A percentile compares a stretch with the other conserved stretches of the same genome.
phyloP scores from a whole-genome alignment of 208 protist species.

The Novymonas esmeraldas region DNA sequence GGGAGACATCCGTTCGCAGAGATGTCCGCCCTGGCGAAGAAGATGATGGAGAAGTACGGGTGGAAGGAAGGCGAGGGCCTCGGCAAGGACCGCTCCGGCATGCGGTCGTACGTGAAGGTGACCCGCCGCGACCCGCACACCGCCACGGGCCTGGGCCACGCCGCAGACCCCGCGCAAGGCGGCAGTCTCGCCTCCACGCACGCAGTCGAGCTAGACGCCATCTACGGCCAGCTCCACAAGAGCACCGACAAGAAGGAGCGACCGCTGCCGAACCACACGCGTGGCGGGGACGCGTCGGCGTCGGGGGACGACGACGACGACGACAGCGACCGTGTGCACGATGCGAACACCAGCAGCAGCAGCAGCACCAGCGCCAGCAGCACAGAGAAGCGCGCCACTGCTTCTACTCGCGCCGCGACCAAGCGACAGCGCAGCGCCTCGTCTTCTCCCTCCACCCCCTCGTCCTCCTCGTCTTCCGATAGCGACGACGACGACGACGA shows the following conservation, averaged over 20 bases:
- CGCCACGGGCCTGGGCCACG: slow-evolving; percentile 77
- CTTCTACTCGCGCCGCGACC: background rate
- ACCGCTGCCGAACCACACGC: slow-evolving; percentile 6
- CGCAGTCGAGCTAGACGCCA: slow-evolving; percentile 69
- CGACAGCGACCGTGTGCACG: background rate
- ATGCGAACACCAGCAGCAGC: slow-evolving; percentile 14
- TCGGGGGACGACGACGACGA: slow-evolving; percentile 1
- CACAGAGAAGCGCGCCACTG: background rate
- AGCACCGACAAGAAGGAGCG: slow-evolving; percentile 15
- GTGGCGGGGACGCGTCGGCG: too few relatives aligned
- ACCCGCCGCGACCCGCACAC: slow-evolving; percentile 70
- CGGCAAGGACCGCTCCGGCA: slow-evolving; percentile 66
- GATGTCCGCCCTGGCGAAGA: slow-evolving; percentile 77
- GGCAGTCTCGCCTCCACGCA: slow-evolving; percentile 49
- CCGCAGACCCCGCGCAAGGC: slow-evolving; percentile 49
- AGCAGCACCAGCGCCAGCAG: slow-evolving; percentile 21
- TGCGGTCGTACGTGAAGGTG: slow-evolving; percentile 81
- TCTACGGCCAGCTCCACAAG: slow-evolving; percentile 52
- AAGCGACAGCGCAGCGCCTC: slow-evolving; percentile 3
- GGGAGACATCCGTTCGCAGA: background rate
- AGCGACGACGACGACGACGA: slow-evolving; percentile 15
- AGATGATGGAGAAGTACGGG: slow-evolving; percentile 83
- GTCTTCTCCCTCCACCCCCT: too few relatives aligned
- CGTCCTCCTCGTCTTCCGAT: slow-evolving; percentile 11
- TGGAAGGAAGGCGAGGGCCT: slow-evolving; percentile 88